Percentiles rank a stretch among this genome's conserved stretches.
phyloP scores from a whole-genome alignment of 768 basidiomycete species.

The Pisolithus orientalis region DNA sequence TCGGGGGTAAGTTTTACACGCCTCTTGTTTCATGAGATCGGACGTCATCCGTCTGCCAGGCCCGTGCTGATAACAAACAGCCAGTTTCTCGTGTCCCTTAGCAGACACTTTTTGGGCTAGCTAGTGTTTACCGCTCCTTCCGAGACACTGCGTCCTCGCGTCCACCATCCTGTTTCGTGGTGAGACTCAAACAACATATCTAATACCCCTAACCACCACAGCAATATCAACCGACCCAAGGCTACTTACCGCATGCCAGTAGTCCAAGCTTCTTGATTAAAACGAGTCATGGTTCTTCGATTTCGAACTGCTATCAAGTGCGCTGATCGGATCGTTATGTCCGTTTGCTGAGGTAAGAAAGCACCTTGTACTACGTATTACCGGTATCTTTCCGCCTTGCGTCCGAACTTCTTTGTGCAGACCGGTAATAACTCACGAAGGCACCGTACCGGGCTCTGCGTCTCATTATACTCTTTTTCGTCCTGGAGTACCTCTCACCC shows the following conservation, averaged over 20 bases:
- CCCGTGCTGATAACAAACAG: slow-evolving; percentile 1
- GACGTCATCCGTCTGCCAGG: slow-evolving; percentile 4
- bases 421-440: neutral
- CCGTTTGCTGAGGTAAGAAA: slow-evolving; percentile 3
- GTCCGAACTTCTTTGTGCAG: too few species aligned
- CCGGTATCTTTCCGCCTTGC: neutral
- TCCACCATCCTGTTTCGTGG: neutral
- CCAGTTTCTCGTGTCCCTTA: neutral
- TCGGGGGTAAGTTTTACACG: slow-evolving; percentile 1
- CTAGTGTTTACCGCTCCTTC: neutral
- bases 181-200: neutral
- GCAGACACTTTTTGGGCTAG: slow-evolving; percentile 1
- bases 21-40: slow-evolving; percentile 1
- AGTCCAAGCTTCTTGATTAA: neutral
- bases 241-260: neutral
- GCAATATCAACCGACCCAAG: neutral
- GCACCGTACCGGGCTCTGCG: slow-evolving; percentile 4
- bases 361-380: neutral
- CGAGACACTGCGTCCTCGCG: slow-evolving; percentile 1
- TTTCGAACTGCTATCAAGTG: neutral
- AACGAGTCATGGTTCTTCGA: neutral
- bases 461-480: slow-evolving; percentile 34
- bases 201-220: slow-evolving; percentile 2
- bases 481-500: slow-evolving; percentile 50
- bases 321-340: slow-evolving; percentile 7